Evolutionary conservation across 768 basidiomycete species (phyloP), one percentile per base, ranked within the genome.

Genomic region (Mycena capillaripes): DNA sequence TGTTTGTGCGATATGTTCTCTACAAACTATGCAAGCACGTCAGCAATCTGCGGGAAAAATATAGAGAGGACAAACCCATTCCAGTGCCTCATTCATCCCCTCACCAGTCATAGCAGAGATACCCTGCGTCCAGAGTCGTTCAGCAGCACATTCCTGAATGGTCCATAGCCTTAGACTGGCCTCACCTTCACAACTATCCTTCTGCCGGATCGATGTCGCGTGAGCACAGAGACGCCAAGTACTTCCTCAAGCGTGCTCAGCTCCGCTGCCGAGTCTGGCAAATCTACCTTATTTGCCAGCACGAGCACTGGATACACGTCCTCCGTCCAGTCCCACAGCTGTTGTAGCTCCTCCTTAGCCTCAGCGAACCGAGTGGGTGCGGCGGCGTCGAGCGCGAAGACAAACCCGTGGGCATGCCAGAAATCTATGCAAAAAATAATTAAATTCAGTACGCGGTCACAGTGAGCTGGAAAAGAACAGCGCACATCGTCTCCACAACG

Each of bases 341-440:
- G 78, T 73, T 84, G 81, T 19, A 88, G 80, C 75, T 86, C 86
- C 74, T 86, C 84, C 40, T 84, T 79, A 16, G 85, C 85, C 77
- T 88, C 86, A 4, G 80, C 77, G 56, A 88, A 81, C 75, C 85
- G 86, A 65, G 86, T 85, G 61, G 84, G 76, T 70, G 86, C 85
- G 76, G 84, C 84, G 53, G 87, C 86, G 77, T 88, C 87, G 69
- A 88, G 84, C 32, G 86, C 85, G 76, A 85, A 88, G 78, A 87
- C 85, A 81, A 88, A 84, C 68, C 84, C 87, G 76, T 87, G 84
- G n/a, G 85, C 86, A 23, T 68, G 23, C 72, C 67, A 69, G 44
- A 42, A 36, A n/a, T 48, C 67, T 73, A 30, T 34, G 17, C 40
- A 17, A 42, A 36, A 36, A 12, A 36, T 6, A 12, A 36, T 36